Evolutionary conservation across 1,284 basidiomycete species (phyloP), one percentile per base, ranked within the genome.

Genomic region (Pseudozyma flocculosa): DNA sequence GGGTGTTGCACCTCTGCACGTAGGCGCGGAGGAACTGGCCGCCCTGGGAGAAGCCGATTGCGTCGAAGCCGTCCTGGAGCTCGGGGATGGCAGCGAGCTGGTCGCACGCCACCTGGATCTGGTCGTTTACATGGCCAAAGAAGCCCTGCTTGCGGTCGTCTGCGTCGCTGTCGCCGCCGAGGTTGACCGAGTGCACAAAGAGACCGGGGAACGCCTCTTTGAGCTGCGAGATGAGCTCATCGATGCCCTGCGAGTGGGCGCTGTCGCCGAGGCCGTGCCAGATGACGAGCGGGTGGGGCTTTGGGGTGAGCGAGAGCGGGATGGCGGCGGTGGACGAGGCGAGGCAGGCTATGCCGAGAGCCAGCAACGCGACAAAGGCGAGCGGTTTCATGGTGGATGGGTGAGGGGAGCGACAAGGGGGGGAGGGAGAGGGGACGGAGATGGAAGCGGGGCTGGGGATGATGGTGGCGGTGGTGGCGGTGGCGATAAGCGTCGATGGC

Each of bases 1-100:
- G 72, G 26, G 42, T 30, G 73, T 91, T 90, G 79, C 88, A 91
- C 43, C 86, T 83, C 76, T 97, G 89, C 17, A 90, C 86, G 64
- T 93, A 92, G 29, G 87, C 92, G 14, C 94, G 85, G 38, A 97
- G 82, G 78, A 96, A 93, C 68, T 95, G 90, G 1, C 94, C 93
- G 32, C 61, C 66, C 45, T 56, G 66, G 9, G 61, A 65, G 50
- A 71, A 68, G 19, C 50, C 76, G 4, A 78, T 63, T 11, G 73
- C 77, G 48, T 78, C 77, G 37, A 78, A 77, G 15, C 92, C 92
- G 38, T 78, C 70, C 42, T 80, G 56, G 9, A 97, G 83, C 71
- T 94, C 87, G 0, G 86, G 82, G 23, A 92, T 82, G 2, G 77
- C 80, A 24, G 80, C 80, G 3, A 96, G 80, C 76, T 93, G 88